A percentile compares a stretch with the other conserved stretches of the same genome.
These are phyloP conservation scores for Claviceps pazoutovae DNA, from an alignment of 2,329 filamentous ascomycete genomes.

Conservation along the genomic window DNA sequence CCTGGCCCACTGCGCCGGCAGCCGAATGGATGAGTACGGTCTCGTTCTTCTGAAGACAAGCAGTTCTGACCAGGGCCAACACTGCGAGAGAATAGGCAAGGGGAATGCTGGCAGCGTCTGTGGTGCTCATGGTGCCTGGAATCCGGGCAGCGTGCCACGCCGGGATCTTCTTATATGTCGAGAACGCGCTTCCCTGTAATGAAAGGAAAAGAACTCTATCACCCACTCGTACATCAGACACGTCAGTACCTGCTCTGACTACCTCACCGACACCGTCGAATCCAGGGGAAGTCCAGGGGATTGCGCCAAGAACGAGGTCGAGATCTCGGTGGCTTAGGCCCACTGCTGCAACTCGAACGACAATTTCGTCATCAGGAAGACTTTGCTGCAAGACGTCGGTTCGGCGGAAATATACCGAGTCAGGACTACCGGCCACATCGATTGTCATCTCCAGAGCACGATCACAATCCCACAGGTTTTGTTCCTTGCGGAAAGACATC, in stretches of 20 bases:
- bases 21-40: slow-evolving; percentile 19
- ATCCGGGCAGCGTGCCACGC: slow-evolving; percentile 6
- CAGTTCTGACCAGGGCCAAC: slow-evolving; percentile 5
- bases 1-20: slow-evolving; percentile 9
- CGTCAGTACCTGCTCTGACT: slow-evolving; percentile 7
- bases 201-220: slow-evolving; percentile 10
- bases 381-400: slow-evolving; percentile 5
- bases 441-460: slow-evolving; percentile 13
- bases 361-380: slow-evolving; percentile 9
- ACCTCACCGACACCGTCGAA: slow-evolving; percentile 15
- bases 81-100: slow-evolving; percentile 8
- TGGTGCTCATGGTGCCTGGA: slow-evolving; percentile 2
- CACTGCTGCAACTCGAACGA: slow-evolving; percentile 9
- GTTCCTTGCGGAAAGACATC: slow-evolving; percentile 8
- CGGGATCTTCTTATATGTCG: slow-evolving; percentile 9
- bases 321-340: slow-evolving; percentile 13
- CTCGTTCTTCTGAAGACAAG: slow-evolving; percentile 19
- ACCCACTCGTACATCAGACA: slow-evolving; percentile 8
- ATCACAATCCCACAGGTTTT: slow-evolving; percentile 11
- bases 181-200: slow-evolving; percentile 7
- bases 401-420: slow-evolving; percentile 13
- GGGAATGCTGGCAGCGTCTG: slow-evolving; percentile 17
- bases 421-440: slow-evolving; percentile 11
- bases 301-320: slow-evolving; percentile 9
- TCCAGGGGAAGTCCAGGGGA: slow-evolving; percentile 12